Base-by-base conservation (phyloP, 306 rosid genomes). In the Quercus gilva region DNA sequence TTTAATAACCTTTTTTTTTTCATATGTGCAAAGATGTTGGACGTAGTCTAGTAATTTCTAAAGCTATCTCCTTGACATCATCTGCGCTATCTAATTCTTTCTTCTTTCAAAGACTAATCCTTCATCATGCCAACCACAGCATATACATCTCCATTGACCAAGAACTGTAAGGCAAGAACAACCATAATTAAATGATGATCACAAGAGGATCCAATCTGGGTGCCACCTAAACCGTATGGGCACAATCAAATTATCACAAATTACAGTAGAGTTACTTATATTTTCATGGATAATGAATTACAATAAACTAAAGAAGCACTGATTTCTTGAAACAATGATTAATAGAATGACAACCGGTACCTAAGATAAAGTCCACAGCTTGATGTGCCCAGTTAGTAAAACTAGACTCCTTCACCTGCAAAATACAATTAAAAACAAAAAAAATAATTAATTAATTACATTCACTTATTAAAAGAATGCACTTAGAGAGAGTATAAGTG, bases 311-410 rank as follows among this genome's bases (percentile, higher is more conserved):
- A 65, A 29, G 64, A 31, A 76, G 63, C 55, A 49, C 53, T 11
- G 55, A 74, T 17, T 49, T 33, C 23, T 18, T 18, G 58, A 56
- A 76, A 68, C 61, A 26, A 37, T 78, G 63, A 56, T 61, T 21
- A 17, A 31, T 43, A 74, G 58, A 75, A 61, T 25, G 51, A 52
- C 8, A 56, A 68, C 52, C 19, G 56, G 43, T 87, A 94, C 99
- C 95, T 83, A 89, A 86, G 74, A 94, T 91, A 82, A 90, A 92
- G n/a, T 94, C 97, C 56, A 86, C 92, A 6, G 99, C 97, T 89
- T 91, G 97, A 82, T 91, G 97, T 20, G 90, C 91, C 85, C 92
- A 85, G 84, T 90, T 94, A 23, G 84, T 80, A 80, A 92, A 90
- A 84, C 86, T 91, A 55, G 86, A 83, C 74, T 78, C 86, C 81